Percentiles rank a stretch among this genome's conserved stretches.
Conservation (phyloP, 2,329 filamentous ascomycete genomes). For the Sclerotinia spermophila region DNA sequence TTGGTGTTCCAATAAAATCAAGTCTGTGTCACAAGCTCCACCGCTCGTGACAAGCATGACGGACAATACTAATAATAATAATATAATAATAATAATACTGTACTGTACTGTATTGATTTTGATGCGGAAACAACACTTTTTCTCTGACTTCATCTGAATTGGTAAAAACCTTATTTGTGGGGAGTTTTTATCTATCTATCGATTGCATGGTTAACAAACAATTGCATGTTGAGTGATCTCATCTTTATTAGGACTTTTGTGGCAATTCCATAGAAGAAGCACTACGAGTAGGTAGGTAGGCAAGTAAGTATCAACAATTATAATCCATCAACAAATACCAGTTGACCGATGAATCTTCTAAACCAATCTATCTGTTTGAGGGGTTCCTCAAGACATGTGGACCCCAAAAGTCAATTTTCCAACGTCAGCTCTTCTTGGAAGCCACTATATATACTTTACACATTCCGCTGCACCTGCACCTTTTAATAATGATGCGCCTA, state of each 20-base stretch:
- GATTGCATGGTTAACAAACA: background rate
- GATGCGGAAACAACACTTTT: slow-evolving; percentile 9
- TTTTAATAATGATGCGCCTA: background rate
- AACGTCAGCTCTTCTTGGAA: slow-evolving; percentile 11
- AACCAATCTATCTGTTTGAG: background rate
- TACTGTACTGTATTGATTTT: too few species aligned
- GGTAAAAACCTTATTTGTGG: background rate
- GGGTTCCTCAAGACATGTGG: background rate
- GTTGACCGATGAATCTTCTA: background rate
- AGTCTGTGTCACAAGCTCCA: slow-evolving; percentile 1
- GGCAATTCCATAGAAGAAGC: background rate
- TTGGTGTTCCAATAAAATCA: slow-evolving; percentile 8
- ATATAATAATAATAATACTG: too few species aligned
- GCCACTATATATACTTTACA: slow-evolving; percentile 6
- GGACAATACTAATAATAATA: background rate
- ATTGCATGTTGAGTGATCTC: background rate
- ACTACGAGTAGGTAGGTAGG: background rate
- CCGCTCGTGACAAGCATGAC: slow-evolving; percentile 3
- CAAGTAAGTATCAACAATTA: background rate
- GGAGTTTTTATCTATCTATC: background rate
- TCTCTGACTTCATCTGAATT: background rate
- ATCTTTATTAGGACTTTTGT: background rate
- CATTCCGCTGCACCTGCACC: slow-evolving; percentile 8
- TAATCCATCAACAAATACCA: background rate
- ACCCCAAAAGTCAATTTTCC: background rate